Conservation (phyloP, 345 rosid genomes). For the Garcia nutans region DNA sequence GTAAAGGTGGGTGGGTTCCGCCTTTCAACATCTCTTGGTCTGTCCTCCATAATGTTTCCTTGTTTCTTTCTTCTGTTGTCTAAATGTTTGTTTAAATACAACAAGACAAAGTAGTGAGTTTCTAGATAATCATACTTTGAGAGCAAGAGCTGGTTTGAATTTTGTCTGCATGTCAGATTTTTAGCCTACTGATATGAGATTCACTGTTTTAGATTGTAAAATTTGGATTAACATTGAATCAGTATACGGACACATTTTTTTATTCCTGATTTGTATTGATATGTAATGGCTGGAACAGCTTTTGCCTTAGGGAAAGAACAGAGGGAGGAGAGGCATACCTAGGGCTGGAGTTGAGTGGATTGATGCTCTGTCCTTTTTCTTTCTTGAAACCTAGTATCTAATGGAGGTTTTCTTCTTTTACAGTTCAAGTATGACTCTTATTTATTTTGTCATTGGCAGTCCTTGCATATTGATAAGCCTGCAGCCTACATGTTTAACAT, state of each 20-base stretch:
- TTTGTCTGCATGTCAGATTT: too few species aligned
- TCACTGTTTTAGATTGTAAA: neutral
- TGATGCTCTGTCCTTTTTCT: neutral
- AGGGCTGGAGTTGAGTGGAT: neutral
- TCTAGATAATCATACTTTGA: neutral
- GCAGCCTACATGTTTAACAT: neutral
- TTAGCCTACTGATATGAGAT: neutral
- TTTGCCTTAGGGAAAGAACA: neutral
- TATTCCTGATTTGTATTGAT: neutral
- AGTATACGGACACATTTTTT: neutral
- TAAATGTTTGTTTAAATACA: neutral
- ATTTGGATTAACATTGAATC: neutral
- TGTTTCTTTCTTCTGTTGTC: neutral
- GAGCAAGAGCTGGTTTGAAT: neutral
- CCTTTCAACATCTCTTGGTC: neutral
- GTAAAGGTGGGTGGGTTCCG: neutral
- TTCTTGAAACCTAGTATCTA: neutral
- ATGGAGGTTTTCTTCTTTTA: neutral
- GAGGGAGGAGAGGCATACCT: too few species aligned
- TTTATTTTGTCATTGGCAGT: neutral
- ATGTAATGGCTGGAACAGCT: too few species aligned
- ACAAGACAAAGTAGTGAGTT: neutral
- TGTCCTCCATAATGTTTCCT: neutral
- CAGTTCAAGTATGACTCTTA: neutral
- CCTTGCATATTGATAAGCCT: neutral